A percentile compares a stretch with the other conserved stretches of the same genome.
These are phyloP conservation scores for Elaphomyces granulatus DNA, from an alignment of 495 filamentous ascomycete genomes.

Conservation along the genomic window DNA sequence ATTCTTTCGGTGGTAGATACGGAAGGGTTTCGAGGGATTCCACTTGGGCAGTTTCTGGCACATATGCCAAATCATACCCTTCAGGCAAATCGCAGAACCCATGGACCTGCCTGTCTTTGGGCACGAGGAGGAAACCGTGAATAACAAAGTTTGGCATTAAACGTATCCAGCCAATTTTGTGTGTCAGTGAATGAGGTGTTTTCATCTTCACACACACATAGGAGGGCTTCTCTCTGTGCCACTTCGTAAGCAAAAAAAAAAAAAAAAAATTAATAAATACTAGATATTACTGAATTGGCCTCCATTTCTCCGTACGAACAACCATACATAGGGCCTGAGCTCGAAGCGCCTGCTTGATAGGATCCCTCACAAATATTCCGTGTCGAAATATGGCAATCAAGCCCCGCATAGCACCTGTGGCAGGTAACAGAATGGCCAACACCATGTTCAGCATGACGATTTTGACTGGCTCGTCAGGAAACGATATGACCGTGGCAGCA, in stretches of 20 bases:
- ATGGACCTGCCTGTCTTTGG: too few relatives aligned
- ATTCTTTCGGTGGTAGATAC: too few relatives aligned
- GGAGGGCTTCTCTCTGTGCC: too few relatives aligned
- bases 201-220: too few relatives aligned
- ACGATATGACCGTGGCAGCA: constrained; percentile 28
- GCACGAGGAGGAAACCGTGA: too few relatives aligned
- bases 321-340: constrained; percentile 24
- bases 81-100: constrained; percentile 10
- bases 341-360: constrained; percentile 14
- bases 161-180: too few relatives aligned
- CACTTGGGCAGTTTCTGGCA: constrained; percentile 9
- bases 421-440: constrained; percentile 18
- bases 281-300: too few relatives aligned
- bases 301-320: constrained; percentile 18
- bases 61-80: constrained; percentile 12
- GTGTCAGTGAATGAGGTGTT: too few relatives aligned
- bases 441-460: constrained; percentile 14
- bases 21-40: too few relatives aligned
- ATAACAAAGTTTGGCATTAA: too few relatives aligned
- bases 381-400: constrained; percentile 16
- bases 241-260: too few relatives aligned
- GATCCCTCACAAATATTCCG: constrained; percentile 12
- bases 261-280: too few relatives aligned
- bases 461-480: constrained; percentile 22
- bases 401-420: constrained; percentile 18